Evolutionary conservation across 495 filamentous ascomycete species (phyloP), one percentile per base, ranked within the genome.

Genomic region (Penicillium paradoxum): DNA sequence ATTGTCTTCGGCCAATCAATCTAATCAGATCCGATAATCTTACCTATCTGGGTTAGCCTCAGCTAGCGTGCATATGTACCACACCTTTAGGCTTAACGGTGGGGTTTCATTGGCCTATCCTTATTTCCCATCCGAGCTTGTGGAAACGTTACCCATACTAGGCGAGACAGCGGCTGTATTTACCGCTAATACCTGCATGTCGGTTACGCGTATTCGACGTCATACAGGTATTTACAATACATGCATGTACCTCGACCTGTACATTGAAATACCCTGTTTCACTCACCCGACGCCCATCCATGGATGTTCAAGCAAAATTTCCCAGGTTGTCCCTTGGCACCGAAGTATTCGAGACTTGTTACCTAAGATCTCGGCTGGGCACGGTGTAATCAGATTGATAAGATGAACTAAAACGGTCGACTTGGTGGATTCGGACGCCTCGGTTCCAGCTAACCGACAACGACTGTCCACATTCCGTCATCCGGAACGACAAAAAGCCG

Each of bases 11-110:
- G 27, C 54, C 57, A 53, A 34, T 40, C 38, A 53, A 60, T 60
- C 54, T 60, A 60, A 60, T 60, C 58, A 46, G 58, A 60, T 60
- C 54, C 32, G 42, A 34, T 53, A 32, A 48, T 49, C 25, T 27
- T 56, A 27, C 34, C 17, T 7, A 33, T 33, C 3, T 6, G 0
- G n/a, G 46, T 17, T 49, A 36, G 45, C 11, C 2, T 6, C 30
- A 2, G 6, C 30, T 37, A 45, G 46, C 17, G 30, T 40, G n/a
- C 18, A 9, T 33, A 10, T 22, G 39, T 17, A 41, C 48, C 48
- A 32, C 14, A 24, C 5, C 17, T 15, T 11, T 33, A 14, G 29
- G 11, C 4, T 6, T 1, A 11, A 18, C 29, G 15, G 38, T 3
- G 38, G 29, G 17, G 25, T 22, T 18, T 33, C 0, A 42, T 21